Evolutionary conservation across 495 filamentous ascomycete species (phyloP).

Genomic region (Massariosphaeria phaeospora): DNA sequence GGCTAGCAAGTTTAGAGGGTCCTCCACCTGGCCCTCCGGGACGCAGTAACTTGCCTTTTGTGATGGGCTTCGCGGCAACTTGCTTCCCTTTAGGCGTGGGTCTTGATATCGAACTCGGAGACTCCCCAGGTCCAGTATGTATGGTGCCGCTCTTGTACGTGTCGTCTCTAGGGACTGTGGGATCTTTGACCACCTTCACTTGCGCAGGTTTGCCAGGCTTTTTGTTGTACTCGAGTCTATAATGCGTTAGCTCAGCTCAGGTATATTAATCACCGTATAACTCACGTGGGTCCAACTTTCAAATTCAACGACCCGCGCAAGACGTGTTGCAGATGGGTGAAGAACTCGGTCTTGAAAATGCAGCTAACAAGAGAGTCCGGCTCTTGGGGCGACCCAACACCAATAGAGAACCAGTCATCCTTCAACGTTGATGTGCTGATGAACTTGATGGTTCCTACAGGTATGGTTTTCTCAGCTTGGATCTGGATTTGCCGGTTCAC

Average conservation of each 20-base stretch:
- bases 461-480: conserved; percentile 71
- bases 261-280: not conserved
- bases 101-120: conserved; percentile 72
- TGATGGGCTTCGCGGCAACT: conserved; percentile 82
- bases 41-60: conserved; percentile 78
- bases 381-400: conserved; percentile 81
- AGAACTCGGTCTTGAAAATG: conserved; percentile 94
- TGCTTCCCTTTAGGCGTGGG: conserved; percentile 82
- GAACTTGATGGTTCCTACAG: conserved; percentile 80
- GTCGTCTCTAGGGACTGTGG: conserved; percentile 63
- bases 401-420: conserved; percentile 95
- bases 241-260: conserved; percentile 33
- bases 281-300: conserved; percentile 67
- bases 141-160: conserved; percentile 90
- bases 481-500: conserved; percentile 79
- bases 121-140: conserved; percentile 80
- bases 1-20: conserved; percentile 62
- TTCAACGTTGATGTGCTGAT: conserved; percentile 71
- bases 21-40: conserved; percentile 82
- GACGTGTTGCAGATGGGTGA: conserved; percentile 74
- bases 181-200: conserved; percentile 87
- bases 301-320: conserved; percentile 75
- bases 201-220: conserved; percentile 88
- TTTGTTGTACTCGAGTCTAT: conserved; percentile 88
- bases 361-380: conserved; percentile 88